Base-by-base conservation (phyloP, 2,329 filamentous ascomycete species). In the Phyllosticta ampelicida region DNA sequence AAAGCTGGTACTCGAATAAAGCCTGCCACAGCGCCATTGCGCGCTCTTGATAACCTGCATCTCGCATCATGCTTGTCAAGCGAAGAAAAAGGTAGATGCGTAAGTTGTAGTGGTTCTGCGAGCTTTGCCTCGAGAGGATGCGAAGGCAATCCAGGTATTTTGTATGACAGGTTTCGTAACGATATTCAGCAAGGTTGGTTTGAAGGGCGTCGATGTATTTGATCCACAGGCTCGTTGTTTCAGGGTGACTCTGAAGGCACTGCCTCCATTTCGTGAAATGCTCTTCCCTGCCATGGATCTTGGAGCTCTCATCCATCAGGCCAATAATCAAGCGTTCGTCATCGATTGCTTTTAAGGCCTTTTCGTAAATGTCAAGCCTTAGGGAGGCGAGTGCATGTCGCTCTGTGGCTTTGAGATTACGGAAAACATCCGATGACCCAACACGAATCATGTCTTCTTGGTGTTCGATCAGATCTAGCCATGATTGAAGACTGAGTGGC, bases 21-120 rank as follows among this genome's bases (percentile, higher is more conserved):
- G 84, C 87, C 72, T 97, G 92, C 90, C 92, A 96, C 5, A 86
- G 78, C 9, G 86, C 89, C 2, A 88, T 75, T 1, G 89, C 86
- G 28, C 89, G 75, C 68, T 96, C 92, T 51, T 78, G 75, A 67
- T 87, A 96, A 0, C 92, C 92, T 51, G 87, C 78, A 66, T 95
- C 86, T 51, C 84, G 78, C 28, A 92, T 77, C 66, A 94, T 87
- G 1, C 82, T 71, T 0, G 89, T 92, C n/a, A 86, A 69, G 48
- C 89, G 82, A 1, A 95, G 74, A 18, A 96, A 80, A 1, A 95
- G 72, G 66, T 95, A 89, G 1, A 89, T 13, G 8, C 56, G 48
- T 2, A 59, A 28, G 8, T 26, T 44, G 4, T 44, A 8, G 13
- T 44, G 16, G 13, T 13, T n/a, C 4, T n/a, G 36, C n/a, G 36